phyloP scores from a whole-genome alignment of 164 flowering plant genomes.

The Brasenia schreberi region DNA sequence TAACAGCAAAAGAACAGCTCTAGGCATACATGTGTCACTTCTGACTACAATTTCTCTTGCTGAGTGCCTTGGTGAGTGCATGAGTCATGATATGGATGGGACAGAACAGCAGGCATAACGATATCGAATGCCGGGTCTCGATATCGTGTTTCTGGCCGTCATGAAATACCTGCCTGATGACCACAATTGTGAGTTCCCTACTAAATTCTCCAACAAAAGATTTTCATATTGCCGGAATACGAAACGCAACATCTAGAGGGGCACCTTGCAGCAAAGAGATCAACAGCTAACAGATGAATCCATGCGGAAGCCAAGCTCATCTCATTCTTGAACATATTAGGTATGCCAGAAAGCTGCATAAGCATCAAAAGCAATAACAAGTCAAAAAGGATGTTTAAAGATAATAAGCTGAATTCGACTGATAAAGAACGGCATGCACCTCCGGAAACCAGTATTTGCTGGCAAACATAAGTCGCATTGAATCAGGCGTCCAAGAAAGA shows the following conservation, averaged over 20 bases:
- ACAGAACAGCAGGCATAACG: slow-evolving; percentile 75
- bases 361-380: background rate
- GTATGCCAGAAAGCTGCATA: slow-evolving; percentile 66
- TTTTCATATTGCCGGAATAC: too few relatives aligned
- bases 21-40: too few relatives aligned
- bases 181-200: too few relatives aligned
- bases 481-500: slow-evolving; percentile 93
- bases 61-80: slow-evolving; percentile 52
- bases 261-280: slow-evolving; percentile 97
- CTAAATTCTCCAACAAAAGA: too few relatives aligned
- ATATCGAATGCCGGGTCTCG: slow-evolving; percentile 91
- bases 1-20: too few relatives aligned
- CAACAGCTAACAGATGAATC: slow-evolving; percentile 78
- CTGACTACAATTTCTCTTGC: slow-evolving; percentile 10
- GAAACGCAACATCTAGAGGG: background rate
- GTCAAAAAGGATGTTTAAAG: background rate
- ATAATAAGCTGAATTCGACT: background rate
- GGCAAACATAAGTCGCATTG: slow-evolving; percentile 66
- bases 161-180: slow-evolving; percentile 60
- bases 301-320: slow-evolving; percentile 93
- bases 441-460: slow-evolving; percentile 85
- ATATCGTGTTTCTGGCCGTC: slow-evolving; percentile 63
- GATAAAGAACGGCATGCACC: slow-evolving; percentile 25
- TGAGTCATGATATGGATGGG: slow-evolving; percentile 71
- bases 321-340: slow-evolving; percentile 78